These are phyloP conservation scores for Anaeromyces robustus DNA, from an alignment of 192 early-diverging fungal species.

Conservation along the genomic window DNA sequence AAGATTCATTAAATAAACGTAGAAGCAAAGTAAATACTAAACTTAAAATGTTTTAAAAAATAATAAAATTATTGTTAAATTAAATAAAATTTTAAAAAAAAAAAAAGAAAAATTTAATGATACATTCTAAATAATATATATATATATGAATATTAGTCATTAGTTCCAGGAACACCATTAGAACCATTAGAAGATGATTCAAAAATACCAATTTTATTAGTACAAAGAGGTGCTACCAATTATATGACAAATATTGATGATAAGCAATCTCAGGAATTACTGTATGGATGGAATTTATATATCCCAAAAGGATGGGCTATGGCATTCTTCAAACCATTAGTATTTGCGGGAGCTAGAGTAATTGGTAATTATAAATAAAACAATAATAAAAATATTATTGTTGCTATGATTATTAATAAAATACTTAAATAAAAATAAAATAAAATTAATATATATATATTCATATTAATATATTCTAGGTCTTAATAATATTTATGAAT, in stretches of 20 bases:
- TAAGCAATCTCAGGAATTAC: constrained; percentile 25
- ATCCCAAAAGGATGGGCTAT: constrained; percentile 70
- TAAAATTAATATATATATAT: no score
- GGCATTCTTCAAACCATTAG: constrained; percentile 71
- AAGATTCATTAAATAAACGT: constrained; percentile 34
- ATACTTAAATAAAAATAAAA: no score
- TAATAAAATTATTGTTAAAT: no score
- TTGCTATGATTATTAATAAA: no score
- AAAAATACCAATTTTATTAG: constrained; percentile 60
- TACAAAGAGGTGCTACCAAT: constrained; percentile 48
- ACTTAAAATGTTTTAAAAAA: no score
- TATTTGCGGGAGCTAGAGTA: constrained; percentile 72
- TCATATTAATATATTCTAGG: constrained; percentile 22
- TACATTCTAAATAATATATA: no score
- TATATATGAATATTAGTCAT: constrained; percentile 22
- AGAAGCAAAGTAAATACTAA: constrained; percentile 12
- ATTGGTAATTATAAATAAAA: constrained; percentile 9
- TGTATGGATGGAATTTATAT: constrained; percentile 66
- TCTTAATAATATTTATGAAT: constrained; percentile 44
- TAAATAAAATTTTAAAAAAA: no score
- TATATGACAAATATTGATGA: constrained; percentile 10
- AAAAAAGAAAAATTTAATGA: no score
- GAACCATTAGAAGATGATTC: constrained; percentile 29
- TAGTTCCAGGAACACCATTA: constrained; percentile 61
- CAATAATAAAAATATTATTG: no score